A percentile compares a stretch with the other conserved stretches of the same genome.
phyloP scores from a whole-genome alignment of 2,329 filamentous ascomycete species.

The Cryphonectria naterciae region DNA sequence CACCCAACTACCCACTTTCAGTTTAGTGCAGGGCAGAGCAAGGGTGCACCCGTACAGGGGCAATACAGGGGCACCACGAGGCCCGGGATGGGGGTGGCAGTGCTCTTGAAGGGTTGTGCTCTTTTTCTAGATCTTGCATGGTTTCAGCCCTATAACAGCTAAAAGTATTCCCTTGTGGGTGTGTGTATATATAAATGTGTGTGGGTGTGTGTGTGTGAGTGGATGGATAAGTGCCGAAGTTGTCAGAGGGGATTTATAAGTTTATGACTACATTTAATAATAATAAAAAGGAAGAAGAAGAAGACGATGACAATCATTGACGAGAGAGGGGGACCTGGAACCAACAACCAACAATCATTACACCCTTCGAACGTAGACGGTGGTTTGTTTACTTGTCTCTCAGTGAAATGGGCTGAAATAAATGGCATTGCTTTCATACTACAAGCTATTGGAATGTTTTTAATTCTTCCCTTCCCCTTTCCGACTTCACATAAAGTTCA shows the following conservation, averaged over 20 bases:
- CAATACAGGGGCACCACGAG: constrained; percentile 22
- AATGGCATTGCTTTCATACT: neutral
- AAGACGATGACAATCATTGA: neutral
- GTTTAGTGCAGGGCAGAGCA: constrained; percentile 14
- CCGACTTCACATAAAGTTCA: neutral
- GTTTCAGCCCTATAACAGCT: constrained; percentile 26
- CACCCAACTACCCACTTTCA: constrained; percentile 1
- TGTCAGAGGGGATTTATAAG: neutral
- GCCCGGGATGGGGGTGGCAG: constrained; percentile 26
- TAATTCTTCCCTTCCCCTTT: neutral
- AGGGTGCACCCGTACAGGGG: neutral
- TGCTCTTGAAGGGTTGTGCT: constrained; percentile 12
- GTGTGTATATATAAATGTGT: neutral
- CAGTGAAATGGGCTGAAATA: neutral
- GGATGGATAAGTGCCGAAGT: neutral
- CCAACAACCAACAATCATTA: neutral
- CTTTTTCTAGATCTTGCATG: constrained; percentile 19
- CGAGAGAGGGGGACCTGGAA: neutral
- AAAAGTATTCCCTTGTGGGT: neutral
- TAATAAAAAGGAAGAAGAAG: no score
- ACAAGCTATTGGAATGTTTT: neutral
- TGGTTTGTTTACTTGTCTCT: neutral
- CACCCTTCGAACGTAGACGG: neutral
- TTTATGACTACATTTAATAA: no score
- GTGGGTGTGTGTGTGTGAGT: no score